Base-by-base conservation (phyloP, 331 rosid genomes). In the Phaseolus coccineus region DNA sequence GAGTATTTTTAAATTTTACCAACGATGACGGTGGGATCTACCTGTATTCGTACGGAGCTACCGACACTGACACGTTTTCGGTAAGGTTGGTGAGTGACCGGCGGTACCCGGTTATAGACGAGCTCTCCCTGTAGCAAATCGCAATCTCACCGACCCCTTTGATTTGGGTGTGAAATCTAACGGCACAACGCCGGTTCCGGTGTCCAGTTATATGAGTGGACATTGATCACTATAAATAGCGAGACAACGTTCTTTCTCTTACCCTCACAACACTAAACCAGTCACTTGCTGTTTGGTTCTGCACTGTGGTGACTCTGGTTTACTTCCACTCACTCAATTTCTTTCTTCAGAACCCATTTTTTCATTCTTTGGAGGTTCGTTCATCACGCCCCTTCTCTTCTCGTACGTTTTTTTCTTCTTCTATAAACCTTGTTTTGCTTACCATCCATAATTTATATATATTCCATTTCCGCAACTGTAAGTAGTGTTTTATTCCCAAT, bases 51-150 rank as follows among this genome's bases (percentile, higher is more conserved):
- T 28, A 39, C 63, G 2, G 35, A 48, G 42, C 64, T 59, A 67
- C 87, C 84, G 81, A 83, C 87, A 68, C 69, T 7, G 65, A 78
- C 67, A 11, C 73, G 78, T 59, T 30, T 2, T 55, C 2, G 28
- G 47, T 39, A 37, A 69, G 78, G 82, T 86, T 66, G 89, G 96
- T 85, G 79, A 74, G 66, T 35, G 48, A 84, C 96, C 66, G 92
- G 87, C 40, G 15, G 2, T 69, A 63, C 4, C 91, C 89, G 42
- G 93, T 83, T 24, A 24, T 2, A 6, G 42, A 5, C 11, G 56
- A 8, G 11, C 16, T 14, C 6, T 33, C 24, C 25, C 42, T 37
- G 42, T 37, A 6, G 42, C 44, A 46, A 8, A 19, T 44, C 30
- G 44, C 44, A 25, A 8, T 25, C 82, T 40, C 83, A 88, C 95